Percentiles rank a stretch among this genome's conserved stretches.
phyloP scores from a whole-genome alignment of 2,329 filamentous ascomycete species.

The Aureobasidium vineae region DNA sequence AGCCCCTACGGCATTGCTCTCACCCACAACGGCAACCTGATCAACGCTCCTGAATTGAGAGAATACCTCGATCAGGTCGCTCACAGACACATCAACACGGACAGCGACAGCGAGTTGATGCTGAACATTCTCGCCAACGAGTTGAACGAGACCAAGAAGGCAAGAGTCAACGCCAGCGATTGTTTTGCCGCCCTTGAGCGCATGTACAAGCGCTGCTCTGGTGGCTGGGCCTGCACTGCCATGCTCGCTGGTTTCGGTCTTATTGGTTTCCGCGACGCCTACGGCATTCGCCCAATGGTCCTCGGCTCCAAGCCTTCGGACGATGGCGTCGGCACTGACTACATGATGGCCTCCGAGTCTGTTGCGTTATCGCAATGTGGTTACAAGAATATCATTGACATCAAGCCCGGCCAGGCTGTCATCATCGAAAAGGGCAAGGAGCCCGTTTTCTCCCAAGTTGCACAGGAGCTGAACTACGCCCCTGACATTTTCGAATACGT shows the following conservation, averaged over 20 bases:
- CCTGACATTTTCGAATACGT: conserved; percentile 88
- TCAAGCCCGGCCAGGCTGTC: conserved; percentile 79
- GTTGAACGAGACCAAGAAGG: conserved; percentile 75
- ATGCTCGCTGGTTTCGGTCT: conserved; percentile 83
- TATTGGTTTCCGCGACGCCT: conserved; percentile 73
- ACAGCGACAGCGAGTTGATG: conserved; percentile 83
- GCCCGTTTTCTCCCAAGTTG: conserved; percentile 74
- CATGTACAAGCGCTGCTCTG: conserved; percentile 71
- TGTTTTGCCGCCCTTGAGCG: conserved; percentile 69
- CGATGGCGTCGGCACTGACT: conserved; percentile 66
- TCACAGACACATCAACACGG: conserved; percentile 84
- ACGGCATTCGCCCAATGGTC: conserved; percentile 80
- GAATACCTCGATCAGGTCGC: conserved; percentile 72
- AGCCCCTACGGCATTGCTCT: conserved; percentile 77
- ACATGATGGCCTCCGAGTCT: conserved; percentile 89
- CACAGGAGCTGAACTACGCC: conserved; percentile 65
- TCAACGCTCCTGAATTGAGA: conserved; percentile 71
- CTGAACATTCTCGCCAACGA: conserved; percentile 85
- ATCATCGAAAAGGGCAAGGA: conserved; percentile 75
- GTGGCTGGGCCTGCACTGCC: conserved; percentile 75
- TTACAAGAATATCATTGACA: conserved; percentile 72
- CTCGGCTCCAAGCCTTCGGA: conserved; percentile 70
- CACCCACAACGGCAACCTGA: conserved; percentile 84
- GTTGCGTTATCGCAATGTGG: conserved; percentile 79
- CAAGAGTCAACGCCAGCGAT: conserved; percentile 74